Conservation (phyloP, 176 grass and related monocot species). For the Cocos nucifera region DNA sequence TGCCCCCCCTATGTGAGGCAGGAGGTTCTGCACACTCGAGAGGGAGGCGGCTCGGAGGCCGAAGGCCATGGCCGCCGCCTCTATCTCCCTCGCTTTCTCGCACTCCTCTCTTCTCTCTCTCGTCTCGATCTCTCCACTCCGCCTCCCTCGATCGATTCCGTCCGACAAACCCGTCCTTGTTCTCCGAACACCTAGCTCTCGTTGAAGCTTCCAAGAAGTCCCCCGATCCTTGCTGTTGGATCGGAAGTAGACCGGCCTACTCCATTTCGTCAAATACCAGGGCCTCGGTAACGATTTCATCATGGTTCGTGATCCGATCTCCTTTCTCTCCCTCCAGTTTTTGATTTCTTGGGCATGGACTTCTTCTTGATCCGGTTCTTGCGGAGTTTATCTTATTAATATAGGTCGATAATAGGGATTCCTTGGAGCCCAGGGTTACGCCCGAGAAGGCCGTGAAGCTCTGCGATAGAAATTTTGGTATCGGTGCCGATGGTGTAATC, state of each 20-base stretch:
- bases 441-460: neutral
- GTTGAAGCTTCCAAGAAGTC: constrained; percentile 32
- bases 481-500: neutral
- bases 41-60: too few relatives aligned
- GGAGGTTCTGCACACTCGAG: too few relatives aligned
- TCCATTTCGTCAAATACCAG: constrained; percentile 94
- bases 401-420: neutral
- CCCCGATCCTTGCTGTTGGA: constrained; percentile 42
- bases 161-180: neutral
- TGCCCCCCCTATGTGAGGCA: too few relatives aligned
- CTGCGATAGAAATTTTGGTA: neutral
- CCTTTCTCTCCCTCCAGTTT: too few relatives aligned
- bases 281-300: constrained; percentile 98
- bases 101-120: neutral
- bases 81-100: neutral
- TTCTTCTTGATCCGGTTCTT: neutral
- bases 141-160: neutral
- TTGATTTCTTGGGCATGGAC: too few relatives aligned
- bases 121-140: neutral
- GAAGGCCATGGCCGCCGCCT: neutral
- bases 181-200: neutral
- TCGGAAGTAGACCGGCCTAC: constrained; percentile 42
- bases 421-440: neutral
- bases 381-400: too few relatives aligned
- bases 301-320: constrained; percentile 29